phyloP scores from a whole-genome alignment of 2,329 filamentous ascomycete genomes.

The Colletotrichum sp. region DNA sequence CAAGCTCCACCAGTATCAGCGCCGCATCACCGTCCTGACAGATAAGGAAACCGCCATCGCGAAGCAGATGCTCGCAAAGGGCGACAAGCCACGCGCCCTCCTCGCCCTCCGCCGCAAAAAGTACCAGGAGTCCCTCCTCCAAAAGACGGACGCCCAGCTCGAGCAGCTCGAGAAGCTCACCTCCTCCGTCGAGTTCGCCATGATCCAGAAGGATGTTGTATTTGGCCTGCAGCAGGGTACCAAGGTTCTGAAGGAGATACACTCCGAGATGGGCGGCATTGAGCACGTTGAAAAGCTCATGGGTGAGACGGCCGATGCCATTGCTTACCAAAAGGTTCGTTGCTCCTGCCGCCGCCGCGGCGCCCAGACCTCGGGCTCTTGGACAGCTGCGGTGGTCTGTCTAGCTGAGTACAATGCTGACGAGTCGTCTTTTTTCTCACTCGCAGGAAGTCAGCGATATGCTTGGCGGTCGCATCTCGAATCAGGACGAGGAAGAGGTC shows the following conservation, averaged over 20 bases:
- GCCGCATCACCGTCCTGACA: conserved; percentile 85
- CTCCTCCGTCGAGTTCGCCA: conserved; percentile 89
- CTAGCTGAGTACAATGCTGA: not conserved
- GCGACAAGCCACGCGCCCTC: conserved; percentile 82
- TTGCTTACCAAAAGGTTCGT: conserved; percentile 85
- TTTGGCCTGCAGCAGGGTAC: conserved; percentile 94
- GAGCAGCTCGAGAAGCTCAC: conserved; percentile 91
- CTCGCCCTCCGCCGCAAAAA: conserved; percentile 93
- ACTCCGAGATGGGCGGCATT: conserved; percentile 93
- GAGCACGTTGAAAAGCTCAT: conserved; percentile 95
- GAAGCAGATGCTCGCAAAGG: conserved; percentile 77
- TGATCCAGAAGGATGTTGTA: conserved; percentile 95
- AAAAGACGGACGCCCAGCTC: conserved; percentile 92
- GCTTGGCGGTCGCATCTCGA: conserved; percentile 86
- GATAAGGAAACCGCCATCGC: conserved; percentile 88
- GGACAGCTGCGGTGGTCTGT: not conserved
- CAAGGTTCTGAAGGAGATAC: conserved; percentile 86
- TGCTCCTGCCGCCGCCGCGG: not conserved
- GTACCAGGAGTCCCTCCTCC: conserved; percentile 89
- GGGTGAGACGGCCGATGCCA: conserved; percentile 88
- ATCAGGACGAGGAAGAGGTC: conserved; percentile 96
- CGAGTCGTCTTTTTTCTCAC: not conserved
- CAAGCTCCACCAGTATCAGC: conserved; percentile 95
- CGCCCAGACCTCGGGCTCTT: not conserved
- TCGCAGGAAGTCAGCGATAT: conserved; percentile 88